Evolutionary conservation across 2,329 filamentous ascomycete genomes (phyloP), one percentile per base, ranked within the genome.

Genomic region (Colletotrichum sp.): DNA sequence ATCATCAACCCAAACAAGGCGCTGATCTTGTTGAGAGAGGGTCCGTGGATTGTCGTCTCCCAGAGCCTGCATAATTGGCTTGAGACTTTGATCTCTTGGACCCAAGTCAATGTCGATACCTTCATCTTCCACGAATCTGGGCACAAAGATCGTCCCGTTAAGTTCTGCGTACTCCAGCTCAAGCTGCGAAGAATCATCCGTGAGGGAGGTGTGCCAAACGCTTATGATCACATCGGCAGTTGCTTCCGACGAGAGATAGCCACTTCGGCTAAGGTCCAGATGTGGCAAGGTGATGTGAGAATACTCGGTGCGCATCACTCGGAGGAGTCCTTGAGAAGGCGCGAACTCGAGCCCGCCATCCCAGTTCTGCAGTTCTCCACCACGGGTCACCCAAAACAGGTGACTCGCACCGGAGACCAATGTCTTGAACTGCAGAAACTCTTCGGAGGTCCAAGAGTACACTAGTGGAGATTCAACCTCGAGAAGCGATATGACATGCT

Each of bases 161-260:
- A 24, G n/a, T 32, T 78, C 78, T 3, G 67, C 70, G 16, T 75
- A 78, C n/a, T 79, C 78, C 39, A 75, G 68, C 34, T 79, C 78
- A 18, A 39, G 24, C 8, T 6, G 8, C 2, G 16, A 5, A 18
- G 16, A n/a, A 4, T 7, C 21, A 5, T 15, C 8, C 16, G 4
- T 6, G 7, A 69, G 7, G 9, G 26, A 28, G 16, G 67, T 7
- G 15, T 12, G 1, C 71, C 71, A 73, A 1, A 69, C 4, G 15
- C 55, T 18, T 7, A 63, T 6, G 7, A 73, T 63, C 10, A n/a
- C 2, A 13, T 63, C 24, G 0, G 21, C 13, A 12, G 5, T 32
- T 8, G 36, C 4, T 8, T 36, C 36, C 1, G 36, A n/a, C 2
- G 15, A n/a, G 4, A 57, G 2, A 15, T n/a, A 15, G 10, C 3